These are phyloP conservation scores for Aspergillus sergii DNA, from an alignment of 2,329 filamentous ascomycete species.

Conservation along the genomic window DNA sequence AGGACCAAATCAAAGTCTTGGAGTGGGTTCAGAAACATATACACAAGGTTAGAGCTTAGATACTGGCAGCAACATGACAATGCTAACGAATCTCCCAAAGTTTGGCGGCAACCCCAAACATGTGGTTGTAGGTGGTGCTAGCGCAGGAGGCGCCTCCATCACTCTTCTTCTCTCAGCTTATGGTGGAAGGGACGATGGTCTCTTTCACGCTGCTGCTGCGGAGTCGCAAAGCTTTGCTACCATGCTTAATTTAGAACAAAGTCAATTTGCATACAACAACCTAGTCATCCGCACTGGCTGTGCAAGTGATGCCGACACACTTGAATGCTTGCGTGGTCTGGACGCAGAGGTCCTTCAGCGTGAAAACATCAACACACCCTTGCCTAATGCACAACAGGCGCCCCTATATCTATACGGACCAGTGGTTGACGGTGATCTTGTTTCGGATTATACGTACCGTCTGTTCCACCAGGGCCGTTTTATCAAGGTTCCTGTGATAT, in stretches of 20 bases:
- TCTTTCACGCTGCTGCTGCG: slow-evolving; percentile 57
- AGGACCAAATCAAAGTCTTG: slow-evolving; percentile 69
- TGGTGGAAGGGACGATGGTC: slow-evolving; percentile 48
- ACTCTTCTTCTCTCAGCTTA: slow-evolving; percentile 63
- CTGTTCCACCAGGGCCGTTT: slow-evolving; percentile 54
- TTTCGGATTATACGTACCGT: slow-evolving; percentile 52
- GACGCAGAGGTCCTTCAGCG: slow-evolving; percentile 48
- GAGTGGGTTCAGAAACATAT: slow-evolving; percentile 72
- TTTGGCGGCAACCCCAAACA: slow-evolving; percentile 72
- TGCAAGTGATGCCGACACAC: slow-evolving; percentile 39
- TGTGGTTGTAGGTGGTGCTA: slow-evolving; percentile 69
- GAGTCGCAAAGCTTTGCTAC: slow-evolving; percentile 58
- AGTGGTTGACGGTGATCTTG: slow-evolving; percentile 54
- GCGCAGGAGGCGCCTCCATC: slow-evolving; percentile 68
- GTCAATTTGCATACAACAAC: slow-evolving; percentile 56
- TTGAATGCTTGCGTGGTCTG: slow-evolving; percentile 54
- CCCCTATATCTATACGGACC: slow-evolving; percentile 57
- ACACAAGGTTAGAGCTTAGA: slow-evolving; percentile 35
- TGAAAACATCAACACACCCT: slow-evolving; percentile 49
- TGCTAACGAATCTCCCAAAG: slow-evolving; percentile 27
- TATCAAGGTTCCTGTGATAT: slow-evolving; percentile 57
- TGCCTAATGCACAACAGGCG: slow-evolving; percentile 45
- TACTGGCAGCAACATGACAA: neutral
- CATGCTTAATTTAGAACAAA: slow-evolving; percentile 51
- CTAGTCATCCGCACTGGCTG: slow-evolving; percentile 55